phyloP scores from a whole-genome alignment of 2,329 filamentous ascomycete species.

The Bertia moriformis region DNA sequence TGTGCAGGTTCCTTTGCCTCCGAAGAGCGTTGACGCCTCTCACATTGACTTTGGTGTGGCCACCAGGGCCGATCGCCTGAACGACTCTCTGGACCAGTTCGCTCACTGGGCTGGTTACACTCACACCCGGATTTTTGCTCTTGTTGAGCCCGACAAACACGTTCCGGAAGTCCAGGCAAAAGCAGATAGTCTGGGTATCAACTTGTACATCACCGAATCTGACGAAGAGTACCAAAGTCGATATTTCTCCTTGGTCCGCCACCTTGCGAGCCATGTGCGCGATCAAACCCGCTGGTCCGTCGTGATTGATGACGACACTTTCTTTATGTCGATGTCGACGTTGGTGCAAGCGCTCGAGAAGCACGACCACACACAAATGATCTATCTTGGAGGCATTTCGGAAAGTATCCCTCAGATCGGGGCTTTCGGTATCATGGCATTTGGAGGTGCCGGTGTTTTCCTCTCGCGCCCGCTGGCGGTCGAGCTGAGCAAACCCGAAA shows the following conservation, averaged over 20 bases:
- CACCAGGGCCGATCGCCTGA: conserved; percentile 18
- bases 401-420: background rate
- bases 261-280: conserved; percentile 16
- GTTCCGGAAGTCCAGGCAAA: conserved; percentile 11
- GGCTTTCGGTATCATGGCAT: background rate
- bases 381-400: background rate
- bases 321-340: background rate
- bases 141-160: conserved; percentile 15
- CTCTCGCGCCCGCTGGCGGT: conserved; percentile 19
- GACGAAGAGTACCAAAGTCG: conserved; percentile 19
- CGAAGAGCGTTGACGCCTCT: conserved; percentile 15
- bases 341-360: background rate
- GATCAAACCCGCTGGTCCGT: conserved; percentile 17
- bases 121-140: conserved; percentile 18
- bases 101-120: conserved; percentile 21
- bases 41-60: conserved; percentile 25
- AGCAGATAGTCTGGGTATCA: conserved; percentile 17
- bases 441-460: conserved; percentile 2
- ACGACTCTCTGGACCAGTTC: conserved; percentile 21
- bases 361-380: background rate
- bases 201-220: conserved; percentile 15
- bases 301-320: conserved; percentile 1
- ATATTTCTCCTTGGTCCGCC: conserved; percentile 20
- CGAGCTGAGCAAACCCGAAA: conserved; percentile 11
- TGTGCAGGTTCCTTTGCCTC: conserved; percentile 12